These are phyloP conservation scores for Fusarium devonianum DNA, from an alignment of 2,329 filamentous ascomycete genomes.

Conservation along the genomic window DNA sequence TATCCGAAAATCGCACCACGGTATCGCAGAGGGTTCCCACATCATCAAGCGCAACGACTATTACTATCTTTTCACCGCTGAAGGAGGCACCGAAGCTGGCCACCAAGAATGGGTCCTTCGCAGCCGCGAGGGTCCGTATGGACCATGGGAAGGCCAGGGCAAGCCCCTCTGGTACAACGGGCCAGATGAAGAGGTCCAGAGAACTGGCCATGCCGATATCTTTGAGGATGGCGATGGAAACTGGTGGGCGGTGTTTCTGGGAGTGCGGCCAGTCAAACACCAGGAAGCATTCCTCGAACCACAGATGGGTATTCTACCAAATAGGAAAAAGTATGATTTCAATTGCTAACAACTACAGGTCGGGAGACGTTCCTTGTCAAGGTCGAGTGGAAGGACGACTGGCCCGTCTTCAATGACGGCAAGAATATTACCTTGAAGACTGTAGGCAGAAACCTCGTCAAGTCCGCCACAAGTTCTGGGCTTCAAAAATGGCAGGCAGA, in stretches of 20 bases:
- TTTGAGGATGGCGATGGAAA: slow-evolving; percentile 34
- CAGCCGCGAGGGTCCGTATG: slow-evolving; percentile 51
- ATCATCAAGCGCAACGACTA: slow-evolving; percentile 35
- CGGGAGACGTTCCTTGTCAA: slow-evolving; percentile 39
- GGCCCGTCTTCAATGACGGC: slow-evolving; percentile 37
- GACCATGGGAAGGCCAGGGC: slow-evolving; percentile 56
- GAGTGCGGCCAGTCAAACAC: slow-evolving; percentile 27
- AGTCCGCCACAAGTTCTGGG: not conserved
- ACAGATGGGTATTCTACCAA: slow-evolving; percentile 23
- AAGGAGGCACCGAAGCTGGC: slow-evolving; percentile 45
- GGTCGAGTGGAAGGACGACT: slow-evolving; percentile 37
- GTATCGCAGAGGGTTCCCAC: slow-evolving; percentile 52
- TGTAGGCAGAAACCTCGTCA: slow-evolving; percentile 15
- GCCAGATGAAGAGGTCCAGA: slow-evolving; percentile 55
- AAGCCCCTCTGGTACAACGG: slow-evolving; percentile 49
- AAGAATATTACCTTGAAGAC: slow-evolving; percentile 36
- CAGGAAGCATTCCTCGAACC: slow-evolving; percentile 28
- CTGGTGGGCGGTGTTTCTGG: slow-evolving; percentile 38
- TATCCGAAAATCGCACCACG: slow-evolving; percentile 49
- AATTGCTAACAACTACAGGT: slow-evolving; percentile 29
- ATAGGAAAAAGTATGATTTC: accelerated
- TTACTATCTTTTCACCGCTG: slow-evolving; percentile 39
- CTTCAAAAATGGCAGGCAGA: slow-evolving; percentile 27
- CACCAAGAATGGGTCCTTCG: slow-evolving; percentile 62
- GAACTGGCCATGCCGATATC: slow-evolving; percentile 42